phyloP scores from a whole-genome alignment of 192 early-diverging fungal genomes.

The Gigaspora rosea region DNA sequence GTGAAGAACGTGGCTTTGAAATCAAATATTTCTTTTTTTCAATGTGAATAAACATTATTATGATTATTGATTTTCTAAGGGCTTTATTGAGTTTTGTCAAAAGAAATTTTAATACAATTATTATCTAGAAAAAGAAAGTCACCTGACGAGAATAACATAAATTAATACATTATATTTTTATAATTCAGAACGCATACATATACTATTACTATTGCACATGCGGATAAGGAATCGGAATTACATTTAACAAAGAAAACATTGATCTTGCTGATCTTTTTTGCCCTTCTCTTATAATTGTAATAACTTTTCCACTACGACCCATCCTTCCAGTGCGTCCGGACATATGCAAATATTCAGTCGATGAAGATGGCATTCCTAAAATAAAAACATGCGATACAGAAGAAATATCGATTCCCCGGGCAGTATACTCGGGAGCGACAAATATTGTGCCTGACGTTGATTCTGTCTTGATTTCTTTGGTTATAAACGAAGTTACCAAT shows the following conservation, averaged over 20 bases:
- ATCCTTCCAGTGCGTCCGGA: conserved; percentile 83
- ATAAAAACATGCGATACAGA: conserved; percentile 80
- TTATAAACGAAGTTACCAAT: conserved; percentile 37
- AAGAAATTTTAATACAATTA: no score
- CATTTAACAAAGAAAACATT: neutral
- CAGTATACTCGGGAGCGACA: conserved; percentile 72
- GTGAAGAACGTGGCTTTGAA: no score
- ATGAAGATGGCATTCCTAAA: conserved; percentile 69
- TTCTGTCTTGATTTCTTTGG: conserved; percentile 14
- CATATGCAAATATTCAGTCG: conserved; percentile 82
- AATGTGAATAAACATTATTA: no score
- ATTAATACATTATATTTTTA: no score
- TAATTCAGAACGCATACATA: no score
- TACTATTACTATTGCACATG: neutral
- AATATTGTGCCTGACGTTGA: conserved; percentile 41
- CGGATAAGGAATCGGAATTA: neutral
- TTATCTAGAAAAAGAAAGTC: no score
- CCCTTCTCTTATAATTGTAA: conserved; percentile 49
- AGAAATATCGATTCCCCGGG: conserved; percentile 85
- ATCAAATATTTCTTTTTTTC: no score
- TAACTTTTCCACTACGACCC: conserved; percentile 60
- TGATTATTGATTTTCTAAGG: no score
- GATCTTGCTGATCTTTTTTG: neutral
- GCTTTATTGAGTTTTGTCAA: no score
- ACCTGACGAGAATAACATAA: no score